These are phyloP conservation scores for Clathrospora elynae DNA, from an alignment of 2,329 filamentous ascomycete species.

Conservation along the genomic window DNA sequence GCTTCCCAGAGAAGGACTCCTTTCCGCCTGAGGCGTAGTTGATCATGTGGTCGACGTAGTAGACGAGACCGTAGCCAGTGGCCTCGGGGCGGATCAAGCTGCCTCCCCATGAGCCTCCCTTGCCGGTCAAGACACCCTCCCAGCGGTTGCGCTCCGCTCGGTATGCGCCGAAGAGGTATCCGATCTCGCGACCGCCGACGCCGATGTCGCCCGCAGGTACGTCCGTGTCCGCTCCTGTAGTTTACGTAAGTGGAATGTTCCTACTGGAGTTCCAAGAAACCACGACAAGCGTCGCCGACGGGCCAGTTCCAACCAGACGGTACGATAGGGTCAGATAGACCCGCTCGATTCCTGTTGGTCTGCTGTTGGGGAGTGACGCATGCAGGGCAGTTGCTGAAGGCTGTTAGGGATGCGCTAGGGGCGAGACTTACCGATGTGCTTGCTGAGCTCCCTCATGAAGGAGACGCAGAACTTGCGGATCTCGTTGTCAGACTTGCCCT, in stretches of 20 bases:
- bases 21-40: conserved; percentile 77
- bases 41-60: conserved; percentile 64
- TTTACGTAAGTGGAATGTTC: conserved; percentile 49
- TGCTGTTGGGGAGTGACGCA: conserved; percentile 17
- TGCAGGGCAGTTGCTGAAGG: conserved; percentile 21
- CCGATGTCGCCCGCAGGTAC: conserved; percentile 97
- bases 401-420: conserved; percentile 10
- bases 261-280: conserved; percentile 10
- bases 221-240: conserved; percentile 77
- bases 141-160: conserved; percentile 85
- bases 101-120: conserved; percentile 92
- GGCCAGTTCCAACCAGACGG: conserved; percentile 11
- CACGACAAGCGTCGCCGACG: conserved; percentile 9
- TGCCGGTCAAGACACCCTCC: conserved; percentile 95
- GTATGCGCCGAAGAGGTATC: conserved; percentile 94
- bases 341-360: conserved; percentile 21
- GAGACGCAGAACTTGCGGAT: conserved; percentile 95
- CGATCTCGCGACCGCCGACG: conserved; percentile 88
- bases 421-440: conserved; percentile 69
- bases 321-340: conserved; percentile 21
- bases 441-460: conserved; percentile 95
- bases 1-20: conserved; percentile 87
- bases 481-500: conserved; percentile 96
- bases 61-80: conserved; percentile 94
- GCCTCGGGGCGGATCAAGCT: conserved; percentile 94